Conservation (phyloP, 176 grass and related monocot genomes). For the Hordeum vulgare region MorexV3_pseudomolecules_assembly NC_058523.1:171666123-171666622, state of each 20-base stretch:
- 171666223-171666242: conserved; percentile 19
- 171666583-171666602: neutral
- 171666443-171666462: neutral
- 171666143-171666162: conserved; percentile 98
- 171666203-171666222: conserved; percentile 42
- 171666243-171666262: neutral
- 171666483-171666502: neutral
- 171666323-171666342: neutral
- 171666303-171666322: neutral
- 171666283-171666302: conserved; percentile 15
- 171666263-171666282: neutral
- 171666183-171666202: conserved; percentile 82
- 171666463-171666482: no score
- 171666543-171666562: neutral
- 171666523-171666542: neutral
- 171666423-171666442: conserved; percentile 2
- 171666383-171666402: neutral
- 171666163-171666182: conserved; percentile 56
- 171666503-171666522: neutral
- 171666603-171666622: no score
- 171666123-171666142: conserved; percentile 57
- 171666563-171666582: neutral
- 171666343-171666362: neutral
- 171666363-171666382: neutral
- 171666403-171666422: neutral